Conservation (phyloP, 257 asterid genomes). For the Solanum corneliomulleri region DNA sequence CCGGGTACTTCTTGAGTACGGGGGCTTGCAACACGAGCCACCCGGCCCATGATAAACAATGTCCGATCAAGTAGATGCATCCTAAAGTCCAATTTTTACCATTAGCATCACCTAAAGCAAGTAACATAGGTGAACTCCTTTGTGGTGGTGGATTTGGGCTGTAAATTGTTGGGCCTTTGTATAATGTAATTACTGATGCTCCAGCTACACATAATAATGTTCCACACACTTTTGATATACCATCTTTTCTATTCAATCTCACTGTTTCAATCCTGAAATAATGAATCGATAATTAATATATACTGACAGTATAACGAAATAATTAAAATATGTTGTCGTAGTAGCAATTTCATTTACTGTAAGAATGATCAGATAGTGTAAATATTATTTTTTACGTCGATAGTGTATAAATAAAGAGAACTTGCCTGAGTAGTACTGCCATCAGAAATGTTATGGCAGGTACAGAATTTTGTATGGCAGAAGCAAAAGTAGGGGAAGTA, state of each 20-base stretch:
- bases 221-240: slow-evolving; percentile 72
- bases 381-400: neutral
- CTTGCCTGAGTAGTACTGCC: slow-evolving; percentile 78
- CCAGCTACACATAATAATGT: slow-evolving; percentile 84
- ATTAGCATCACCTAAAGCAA: slow-evolving; percentile 46
- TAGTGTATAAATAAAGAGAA: neutral
- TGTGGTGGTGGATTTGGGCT: slow-evolving; percentile 51
- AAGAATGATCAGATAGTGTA: too few species aligned
- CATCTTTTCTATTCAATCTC: slow-evolving; percentile 70
- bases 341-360: too few species aligned
- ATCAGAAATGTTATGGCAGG: slow-evolving; percentile 95
- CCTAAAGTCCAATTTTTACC: slow-evolving; percentile 92
- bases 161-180: slow-evolving; percentile 89
- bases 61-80: slow-evolving; percentile 82
- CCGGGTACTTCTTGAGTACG: slow-evolving; percentile 73
- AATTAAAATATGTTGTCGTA: too few species aligned
- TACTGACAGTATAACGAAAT: neutral
- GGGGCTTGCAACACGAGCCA: slow-evolving; percentile 97
- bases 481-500: slow-evolving; percentile 95
- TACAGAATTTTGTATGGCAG: slow-evolving; percentile 92
- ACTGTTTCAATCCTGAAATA: slow-evolving; percentile 71
- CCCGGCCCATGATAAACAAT: slow-evolving; percentile 89
- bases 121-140: slow-evolving; percentile 1
- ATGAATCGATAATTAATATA: neutral
- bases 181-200: slow-evolving; percentile 87